Evolutionary conservation across 768 basidiomycete species (phyloP).

Genomic region (Glaciozyma martinii): DNA sequence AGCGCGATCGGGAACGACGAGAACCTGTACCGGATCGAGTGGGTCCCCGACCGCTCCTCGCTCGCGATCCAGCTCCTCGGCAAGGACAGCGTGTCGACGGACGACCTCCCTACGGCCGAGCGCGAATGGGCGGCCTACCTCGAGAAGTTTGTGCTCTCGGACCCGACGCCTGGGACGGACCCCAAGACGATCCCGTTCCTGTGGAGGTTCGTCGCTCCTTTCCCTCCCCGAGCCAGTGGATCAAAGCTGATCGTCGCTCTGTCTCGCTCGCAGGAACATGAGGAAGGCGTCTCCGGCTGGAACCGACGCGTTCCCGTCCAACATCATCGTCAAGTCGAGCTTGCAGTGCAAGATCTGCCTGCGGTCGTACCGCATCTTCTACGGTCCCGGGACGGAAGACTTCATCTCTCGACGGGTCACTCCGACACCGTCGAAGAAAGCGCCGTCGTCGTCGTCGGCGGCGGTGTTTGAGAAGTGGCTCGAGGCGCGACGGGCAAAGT

Average conservation of each 20-base stretch:
- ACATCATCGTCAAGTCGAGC: constrained; percentile 42
- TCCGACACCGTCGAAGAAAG: no score
- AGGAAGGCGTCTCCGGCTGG: constrained; percentile 1
- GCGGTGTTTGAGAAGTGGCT: constrained; percentile 12
- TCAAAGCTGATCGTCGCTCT: neutral
- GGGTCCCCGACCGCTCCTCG: constrained; percentile 37
- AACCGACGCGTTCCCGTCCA: neutral
- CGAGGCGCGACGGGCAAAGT: neutral
- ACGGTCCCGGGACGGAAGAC: constrained; percentile 51
- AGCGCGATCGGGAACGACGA: constrained; percentile 41
- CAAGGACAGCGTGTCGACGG: constrained; percentile 43
- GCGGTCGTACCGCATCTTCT: constrained; percentile 62
- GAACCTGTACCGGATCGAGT: constrained; percentile 45
- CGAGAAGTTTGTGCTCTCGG: constrained; percentile 38
- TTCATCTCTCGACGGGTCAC: neutral
- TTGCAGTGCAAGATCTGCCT: constrained; percentile 80
- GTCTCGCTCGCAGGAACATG: constrained; percentile 5
- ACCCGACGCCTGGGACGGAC: constrained; percentile 18
- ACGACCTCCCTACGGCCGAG: constrained; percentile 41
- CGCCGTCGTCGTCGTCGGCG: neutral
- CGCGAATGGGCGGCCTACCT: constrained; percentile 45
- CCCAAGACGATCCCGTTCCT: constrained; percentile 52
- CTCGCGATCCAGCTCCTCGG: constrained; percentile 42
- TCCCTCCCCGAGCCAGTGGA: neutral
- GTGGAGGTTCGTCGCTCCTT: constrained; percentile 47